These are phyloP conservation scores for Dispira simplex DNA, from an alignment of 192 early-diverging fungal species.

Conservation along the genomic window DNA sequence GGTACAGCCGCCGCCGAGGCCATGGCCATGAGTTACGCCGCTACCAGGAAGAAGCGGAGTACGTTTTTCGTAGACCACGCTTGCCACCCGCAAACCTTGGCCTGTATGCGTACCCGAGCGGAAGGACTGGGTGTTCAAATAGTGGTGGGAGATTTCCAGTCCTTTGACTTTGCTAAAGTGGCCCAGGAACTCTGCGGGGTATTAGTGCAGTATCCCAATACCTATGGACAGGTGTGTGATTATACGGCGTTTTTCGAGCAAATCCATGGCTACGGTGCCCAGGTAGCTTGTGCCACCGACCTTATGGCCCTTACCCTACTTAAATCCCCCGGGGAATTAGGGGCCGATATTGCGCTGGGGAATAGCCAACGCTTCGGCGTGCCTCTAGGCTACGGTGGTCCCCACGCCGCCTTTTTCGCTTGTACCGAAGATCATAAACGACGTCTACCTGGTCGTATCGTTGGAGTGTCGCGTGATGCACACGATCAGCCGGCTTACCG, in stretches of 20 bases:
- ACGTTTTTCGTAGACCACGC: conserved; percentile 87
- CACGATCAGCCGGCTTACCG: conserved; percentile 80
- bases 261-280: conserved; percentile 60
- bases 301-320: conserved; percentile 83
- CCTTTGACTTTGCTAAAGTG: conserved; percentile 59
- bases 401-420: conserved; percentile 98
- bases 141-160: conserved; percentile 65
- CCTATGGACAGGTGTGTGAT: conserved; percentile 71
- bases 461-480: conserved; percentile 91
- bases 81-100: conserved; percentile 93
- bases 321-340: conserved; percentile 88
- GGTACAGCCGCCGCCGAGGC: conserved; percentile 98
- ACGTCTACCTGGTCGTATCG: conserved; percentile 87
- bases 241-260: conserved; percentile 62
- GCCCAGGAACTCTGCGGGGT: conserved; percentile 77
- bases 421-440: conserved; percentile 85
- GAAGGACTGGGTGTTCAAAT: conserved; percentile 89
- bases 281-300: conserved; percentile 89
- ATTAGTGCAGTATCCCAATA: conserved; percentile 89
- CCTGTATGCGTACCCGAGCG: conserved; percentile 82
- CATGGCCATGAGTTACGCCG: conserved; percentile 66
- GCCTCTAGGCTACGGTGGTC: conserved; percentile 96
- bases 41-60: conserved; percentile 60
- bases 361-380: conserved; percentile 98
- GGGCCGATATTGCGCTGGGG: conserved; percentile 95